Evolutionary conservation across 805 yeast species (phyloP).

Genomic region (Candida corydali): DNA sequence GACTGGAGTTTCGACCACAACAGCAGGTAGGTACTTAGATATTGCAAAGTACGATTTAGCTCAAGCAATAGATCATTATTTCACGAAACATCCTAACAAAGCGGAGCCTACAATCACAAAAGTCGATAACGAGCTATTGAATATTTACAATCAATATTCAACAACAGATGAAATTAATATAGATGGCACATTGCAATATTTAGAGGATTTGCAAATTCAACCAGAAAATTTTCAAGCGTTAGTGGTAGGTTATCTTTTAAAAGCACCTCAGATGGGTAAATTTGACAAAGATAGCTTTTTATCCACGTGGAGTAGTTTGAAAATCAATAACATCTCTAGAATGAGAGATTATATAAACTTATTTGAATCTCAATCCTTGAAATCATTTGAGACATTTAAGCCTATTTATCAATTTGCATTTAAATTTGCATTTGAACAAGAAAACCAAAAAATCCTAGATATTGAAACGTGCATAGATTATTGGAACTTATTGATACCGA

Average conservation of each 20-base stretch:
- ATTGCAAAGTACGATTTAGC: slow-evolving; percentile 25
- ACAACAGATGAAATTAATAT: slow-evolving; percentile 51
- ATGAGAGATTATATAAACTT: slow-evolving; percentile 40
- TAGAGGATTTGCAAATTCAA: slow-evolving; percentile 62
- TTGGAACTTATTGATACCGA: slow-evolving; percentile 65
- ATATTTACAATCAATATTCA: slow-evolving; percentile 30
- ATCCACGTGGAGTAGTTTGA: slow-evolving; percentile 49
- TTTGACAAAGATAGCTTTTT: slow-evolving; percentile 51
- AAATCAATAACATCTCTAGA: slow-evolving; percentile 26
- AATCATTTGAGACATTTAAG: slow-evolving; percentile 30
- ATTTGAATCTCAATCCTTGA: slow-evolving; percentile 12
- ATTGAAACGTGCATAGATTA: slow-evolving; percentile 65
- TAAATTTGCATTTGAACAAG: slow-evolving; percentile 56
- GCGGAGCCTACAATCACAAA: neutral
- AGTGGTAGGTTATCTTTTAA: slow-evolving; percentile 64
- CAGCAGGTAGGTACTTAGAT: slow-evolving; percentile 35
- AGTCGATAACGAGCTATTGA: slow-evolving; percentile 17
- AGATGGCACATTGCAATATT: slow-evolving; percentile 71
- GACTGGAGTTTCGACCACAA: slow-evolving; percentile 31
- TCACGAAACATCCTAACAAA: slow-evolving; percentile 9
- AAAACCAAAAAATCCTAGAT: slow-evolving; percentile 49
- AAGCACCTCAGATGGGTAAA: slow-evolving; percentile 63
- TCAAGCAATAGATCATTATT: slow-evolving; percentile 28
- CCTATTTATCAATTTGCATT: slow-evolving; percentile 70
- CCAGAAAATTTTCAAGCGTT: slow-evolving; percentile 75